phyloP scores from a whole-genome alignment of 2,329 filamentous ascomycete genomes.

The Ophiostoma triangulosporum region DNA sequence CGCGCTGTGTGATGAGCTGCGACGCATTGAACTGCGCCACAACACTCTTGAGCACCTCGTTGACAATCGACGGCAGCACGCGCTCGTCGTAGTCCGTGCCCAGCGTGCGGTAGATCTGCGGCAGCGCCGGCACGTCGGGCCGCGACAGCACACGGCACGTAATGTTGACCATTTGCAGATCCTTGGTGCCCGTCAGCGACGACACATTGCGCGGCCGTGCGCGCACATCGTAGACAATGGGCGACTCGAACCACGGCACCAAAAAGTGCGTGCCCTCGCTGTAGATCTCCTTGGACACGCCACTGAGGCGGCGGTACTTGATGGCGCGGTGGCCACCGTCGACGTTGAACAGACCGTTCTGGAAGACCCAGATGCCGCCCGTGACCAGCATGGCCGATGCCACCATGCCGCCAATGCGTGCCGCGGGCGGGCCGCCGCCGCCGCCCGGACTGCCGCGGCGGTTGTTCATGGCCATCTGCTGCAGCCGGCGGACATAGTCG shows the following conservation, averaged over 20 bases:
- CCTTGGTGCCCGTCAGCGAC: conserved; percentile 95
- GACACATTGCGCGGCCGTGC: conserved; percentile 94
- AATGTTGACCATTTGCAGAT: conserved; percentile 99
- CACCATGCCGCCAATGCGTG: conserved; percentile 25
- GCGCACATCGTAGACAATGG: conserved; percentile 93
- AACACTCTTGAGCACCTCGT: conserved; percentile 97
- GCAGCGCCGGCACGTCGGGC: conserved; percentile 81
- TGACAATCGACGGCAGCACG: conserved; percentile 95
- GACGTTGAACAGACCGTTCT: conserved; percentile 62
- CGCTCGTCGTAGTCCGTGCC: conserved; percentile 97
- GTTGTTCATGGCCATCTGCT: conserved; percentile 32
- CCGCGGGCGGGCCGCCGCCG: conserved; percentile 24
- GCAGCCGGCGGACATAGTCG: conserved; percentile 37
- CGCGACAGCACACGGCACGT: conserved; percentile 90
- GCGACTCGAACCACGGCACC: conserved; percentile 95
- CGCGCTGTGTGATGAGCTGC: conserved; percentile 96
- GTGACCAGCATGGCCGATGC: conserved; percentile 30
- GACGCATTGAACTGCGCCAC: conserved; percentile 98
- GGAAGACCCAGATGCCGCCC: conserved; percentile 37
- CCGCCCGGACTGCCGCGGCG: conserved; percentile 25
- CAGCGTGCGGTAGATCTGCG: conserved; percentile 98
- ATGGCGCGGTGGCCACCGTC: conserved; percentile 98
- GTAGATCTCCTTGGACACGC: conserved; percentile 95
- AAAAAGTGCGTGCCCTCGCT: conserved; percentile 88
- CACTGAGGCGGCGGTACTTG: conserved; percentile 87